Conservation (phyloP, 164 flowering plant genomes). For the Umbilicus rupestris region DNA sequence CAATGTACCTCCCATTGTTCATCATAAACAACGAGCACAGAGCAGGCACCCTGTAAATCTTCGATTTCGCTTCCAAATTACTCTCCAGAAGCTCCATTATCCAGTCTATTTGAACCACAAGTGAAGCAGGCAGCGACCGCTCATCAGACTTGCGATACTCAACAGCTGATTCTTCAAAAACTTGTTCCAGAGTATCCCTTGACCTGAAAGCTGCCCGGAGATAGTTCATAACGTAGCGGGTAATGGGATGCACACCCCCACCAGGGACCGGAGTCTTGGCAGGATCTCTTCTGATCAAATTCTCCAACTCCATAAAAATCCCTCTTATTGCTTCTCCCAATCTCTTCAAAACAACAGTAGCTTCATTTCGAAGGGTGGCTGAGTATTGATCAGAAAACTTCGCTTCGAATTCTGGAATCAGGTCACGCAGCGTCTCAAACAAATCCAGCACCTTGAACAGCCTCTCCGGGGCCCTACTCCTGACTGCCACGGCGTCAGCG, state of each 20-base stretch:
- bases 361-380: constrained; percentile 52
- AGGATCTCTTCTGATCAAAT: constrained; percentile 71
- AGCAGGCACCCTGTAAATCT: constrained; percentile 57
- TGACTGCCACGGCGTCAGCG: constrained; percentile 69
- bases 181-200: constrained; percentile 54
- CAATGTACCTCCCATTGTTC: constrained; percentile 85
- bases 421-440: constrained; percentile 68
- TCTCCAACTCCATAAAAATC: constrained; percentile 90
- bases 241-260: constrained; percentile 84
- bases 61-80: constrained; percentile 77
- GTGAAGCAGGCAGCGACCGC: constrained; percentile 30
- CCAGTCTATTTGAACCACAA: constrained; percentile 79
- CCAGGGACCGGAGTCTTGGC: constrained; percentile 71
- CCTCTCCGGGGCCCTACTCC: constrained; percentile 70
- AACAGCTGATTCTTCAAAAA: constrained; percentile 44
- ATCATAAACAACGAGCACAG: constrained; percentile 69
- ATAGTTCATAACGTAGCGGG: constrained; percentile 92
- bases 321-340: constrained; percentile 73
- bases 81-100: constrained; percentile 89
- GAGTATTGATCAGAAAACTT: constrained; percentile 67
- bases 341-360: constrained; percentile 56
- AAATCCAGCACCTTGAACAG: constrained; percentile 69
- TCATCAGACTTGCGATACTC: constrained; percentile 25
- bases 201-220: constrained; percentile 72
- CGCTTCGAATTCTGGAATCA: constrained; percentile 69